A percentile compares a stretch with the other conserved stretches of the same genome.
These are phyloP conservation scores for Pseudogymnoascus sp. DNA, from an alignment of 2,329 filamentous ascomycete species.

Conservation along the genomic window DNA sequence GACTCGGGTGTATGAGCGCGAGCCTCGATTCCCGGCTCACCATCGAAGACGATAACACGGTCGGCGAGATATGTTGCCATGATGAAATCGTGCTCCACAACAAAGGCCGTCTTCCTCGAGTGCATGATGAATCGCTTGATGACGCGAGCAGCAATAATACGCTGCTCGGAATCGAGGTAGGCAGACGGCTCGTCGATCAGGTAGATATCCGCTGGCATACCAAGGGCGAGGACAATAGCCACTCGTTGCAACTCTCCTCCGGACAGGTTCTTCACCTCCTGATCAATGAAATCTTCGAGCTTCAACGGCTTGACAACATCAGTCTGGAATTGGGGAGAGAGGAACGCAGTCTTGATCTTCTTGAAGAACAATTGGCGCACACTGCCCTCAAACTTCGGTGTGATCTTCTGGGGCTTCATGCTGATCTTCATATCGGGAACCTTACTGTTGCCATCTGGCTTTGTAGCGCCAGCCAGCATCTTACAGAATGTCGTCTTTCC, in stretches of 20 bases:
- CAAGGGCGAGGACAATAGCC: slow-evolving; percentile 92
- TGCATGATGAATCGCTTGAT: slow-evolving; percentile 99
- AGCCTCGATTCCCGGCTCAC: slow-evolving; percentile 78
- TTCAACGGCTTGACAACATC: slow-evolving; percentile 99
- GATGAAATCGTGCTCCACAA: slow-evolving; percentile 99
- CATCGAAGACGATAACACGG: slow-evolving; percentile 97
- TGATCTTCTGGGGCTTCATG: slow-evolving; percentile 99
- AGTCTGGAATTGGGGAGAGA: slow-evolving; percentile 97
- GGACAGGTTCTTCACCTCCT: slow-evolving; percentile 97
- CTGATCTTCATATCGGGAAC: slow-evolving; percentile 93
- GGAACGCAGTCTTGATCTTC: slow-evolving; percentile 95
- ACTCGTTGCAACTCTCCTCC: slow-evolving; percentile 99
- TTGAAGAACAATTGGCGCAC: slow-evolving; percentile 99
- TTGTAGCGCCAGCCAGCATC: slow-evolving; percentile 84
- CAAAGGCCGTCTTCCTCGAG: slow-evolving; percentile 97
- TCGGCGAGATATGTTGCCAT: slow-evolving; percentile 76
- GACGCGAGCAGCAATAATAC: slow-evolving; percentile 92
- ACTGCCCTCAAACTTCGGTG: slow-evolving; percentile 93
- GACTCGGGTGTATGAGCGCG: slow-evolving; percentile 87
- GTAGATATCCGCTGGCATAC: slow-evolving; percentile 94
- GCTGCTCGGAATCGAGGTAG: slow-evolving; percentile 97
- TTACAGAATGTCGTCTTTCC: slow-evolving; percentile 99
- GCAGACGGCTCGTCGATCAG: slow-evolving; percentile 96
- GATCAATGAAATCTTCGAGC: slow-evolving; percentile 97
- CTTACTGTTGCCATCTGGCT: slow-evolving; percentile 71